Conservation (phyloP, 1,139 yeast species). For the Kodamaea sp. region DNA sequence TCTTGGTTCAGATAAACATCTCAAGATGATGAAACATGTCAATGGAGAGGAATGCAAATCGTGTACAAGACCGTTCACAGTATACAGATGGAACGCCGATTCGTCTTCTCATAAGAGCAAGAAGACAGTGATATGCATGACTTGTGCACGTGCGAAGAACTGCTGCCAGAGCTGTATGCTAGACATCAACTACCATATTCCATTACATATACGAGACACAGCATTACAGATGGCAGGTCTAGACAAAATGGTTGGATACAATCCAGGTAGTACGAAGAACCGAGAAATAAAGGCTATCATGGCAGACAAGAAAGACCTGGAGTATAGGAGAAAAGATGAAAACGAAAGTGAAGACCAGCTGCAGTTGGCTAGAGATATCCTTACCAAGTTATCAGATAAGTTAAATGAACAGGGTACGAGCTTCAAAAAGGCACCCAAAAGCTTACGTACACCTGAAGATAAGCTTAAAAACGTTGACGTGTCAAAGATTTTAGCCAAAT, state of each 20-base stretch:
- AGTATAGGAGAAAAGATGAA: slow-evolving; percentile 18
- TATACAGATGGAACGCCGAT: slow-evolving; percentile 66
- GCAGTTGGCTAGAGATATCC: slow-evolving; percentile 32
- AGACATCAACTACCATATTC: slow-evolving; percentile 78
- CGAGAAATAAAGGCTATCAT: slow-evolving; percentile 46
- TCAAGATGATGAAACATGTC: slow-evolving; percentile 72
- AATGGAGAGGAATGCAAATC: slow-evolving; percentile 76
- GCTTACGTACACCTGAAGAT: slow-evolving; percentile 13
- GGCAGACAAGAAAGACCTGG: slow-evolving; percentile 38
- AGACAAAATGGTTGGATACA: slow-evolving; percentile 23
- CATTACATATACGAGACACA: slow-evolving; percentile 76
- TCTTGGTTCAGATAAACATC: slow-evolving; percentile 62
- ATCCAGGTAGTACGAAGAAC: slow-evolving; percentile 21
- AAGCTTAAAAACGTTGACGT: slow-evolving; percentile 42
- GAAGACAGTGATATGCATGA: slow-evolving; percentile 64
- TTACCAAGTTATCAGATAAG: slow-evolving; percentile 43
- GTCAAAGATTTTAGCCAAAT: slow-evolving; percentile 48
- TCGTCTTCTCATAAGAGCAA: slow-evolving; percentile 37
- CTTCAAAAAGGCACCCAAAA: slow-evolving; percentile 9
- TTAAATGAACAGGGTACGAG: slow-evolving; percentile 22
- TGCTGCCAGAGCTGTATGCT: slow-evolving; percentile 89
- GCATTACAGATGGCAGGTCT: slow-evolving; percentile 75
- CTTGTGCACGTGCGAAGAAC: slow-evolving; percentile 77
- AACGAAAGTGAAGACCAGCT: slow-evolving; percentile 19
- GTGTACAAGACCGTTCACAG: slow-evolving; percentile 83